A percentile compares a stretch with the other conserved stretches of the same genome.
Conservation (phyloP, 2,329 filamentous ascomycete species). For the Pleoardoris graminearum region DNA sequence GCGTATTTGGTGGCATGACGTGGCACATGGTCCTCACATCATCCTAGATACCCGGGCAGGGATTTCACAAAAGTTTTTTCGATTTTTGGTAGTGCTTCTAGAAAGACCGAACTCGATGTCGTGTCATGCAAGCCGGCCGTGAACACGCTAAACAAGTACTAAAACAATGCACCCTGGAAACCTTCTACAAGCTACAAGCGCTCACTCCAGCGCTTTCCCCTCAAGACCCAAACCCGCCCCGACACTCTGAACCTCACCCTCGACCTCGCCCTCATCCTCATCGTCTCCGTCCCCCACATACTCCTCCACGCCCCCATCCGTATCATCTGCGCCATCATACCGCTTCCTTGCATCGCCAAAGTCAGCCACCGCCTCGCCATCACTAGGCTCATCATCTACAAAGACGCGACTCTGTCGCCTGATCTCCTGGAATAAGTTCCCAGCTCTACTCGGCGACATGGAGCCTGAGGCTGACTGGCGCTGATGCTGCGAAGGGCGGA, state of each 20-base stretch:
- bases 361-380: slow-evolving; percentile 9
- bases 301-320: slow-evolving; percentile 2
- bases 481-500: slow-evolving; percentile 28
- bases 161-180: background rate
- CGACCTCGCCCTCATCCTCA: slow-evolving; percentile 15
- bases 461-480: background rate
- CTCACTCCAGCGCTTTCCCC: background rate
- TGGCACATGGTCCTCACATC: background rate
- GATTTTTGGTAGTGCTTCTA: background rate
- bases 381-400: slow-evolving; percentile 12
- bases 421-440: slow-evolving; percentile 50
- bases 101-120: background rate
- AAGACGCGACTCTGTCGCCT: slow-evolving; percentile 46
- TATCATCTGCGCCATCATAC: slow-evolving; percentile 6
- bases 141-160: background rate
- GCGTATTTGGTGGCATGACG: background rate
- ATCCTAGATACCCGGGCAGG: slow-evolving; percentile 4
- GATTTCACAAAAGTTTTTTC: background rate
- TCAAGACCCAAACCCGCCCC: background rate
- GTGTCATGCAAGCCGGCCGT: background rate
- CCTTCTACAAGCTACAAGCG: background rate
- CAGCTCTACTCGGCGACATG: slow-evolving; percentile 21
- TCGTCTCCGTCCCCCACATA: slow-evolving; percentile 13
- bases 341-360: slow-evolving; percentile 14
- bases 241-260: slow-evolving; percentile 3